These are phyloP conservation scores for Serendipita sp. DNA, from an alignment of 768 basidiomycete genomes.

Conservation along the genomic window DNA sequence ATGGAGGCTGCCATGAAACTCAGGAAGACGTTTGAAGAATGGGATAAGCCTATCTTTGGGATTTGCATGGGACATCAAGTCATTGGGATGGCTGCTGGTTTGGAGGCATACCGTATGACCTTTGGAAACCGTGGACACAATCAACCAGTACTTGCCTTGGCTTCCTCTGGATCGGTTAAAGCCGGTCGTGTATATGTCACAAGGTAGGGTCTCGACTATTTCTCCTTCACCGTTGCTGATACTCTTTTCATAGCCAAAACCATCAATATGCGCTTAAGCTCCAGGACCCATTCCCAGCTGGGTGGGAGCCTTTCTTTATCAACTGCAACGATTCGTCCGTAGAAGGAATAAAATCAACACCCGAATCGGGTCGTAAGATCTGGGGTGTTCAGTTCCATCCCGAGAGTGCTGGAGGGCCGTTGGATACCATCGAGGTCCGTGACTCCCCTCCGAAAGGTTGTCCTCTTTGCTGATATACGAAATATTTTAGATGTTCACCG, in stretches of 20 bases:
- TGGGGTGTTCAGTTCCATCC: constrained; percentile 99
- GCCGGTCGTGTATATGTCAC: constrained; percentile 96
- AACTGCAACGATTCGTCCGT: constrained; percentile 99
- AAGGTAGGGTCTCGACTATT: constrained; percentile 31
- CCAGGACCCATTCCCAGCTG: constrained; percentile 86
- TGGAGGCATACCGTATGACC: constrained; percentile 95
- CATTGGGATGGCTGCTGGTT: constrained; percentile 90
- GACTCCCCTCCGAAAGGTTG: neutral
- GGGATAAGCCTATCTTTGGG: constrained; percentile 89
- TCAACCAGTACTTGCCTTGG: constrained; percentile 91
- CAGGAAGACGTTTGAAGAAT: constrained; percentile 67
- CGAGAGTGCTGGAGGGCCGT: constrained; percentile 93
- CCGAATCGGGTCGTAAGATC: constrained; percentile 72
- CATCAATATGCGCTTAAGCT: constrained; percentile 95
- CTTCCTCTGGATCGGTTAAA: constrained; percentile 83
- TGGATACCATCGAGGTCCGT: constrained; percentile 87
- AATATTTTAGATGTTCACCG: constrained; percentile 1
- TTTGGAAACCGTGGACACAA: constrained; percentile 99
- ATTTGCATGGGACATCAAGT: constrained; percentile 99
- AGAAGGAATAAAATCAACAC: constrained; percentile 93
- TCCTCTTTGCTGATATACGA: neutral
- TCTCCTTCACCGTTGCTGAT: neutral
- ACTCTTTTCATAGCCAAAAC: constrained; percentile 49
- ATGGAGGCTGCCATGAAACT: constrained; percentile 70
- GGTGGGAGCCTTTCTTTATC: constrained; percentile 99